Base-by-base conservation (phyloP, 2,329 filamentous ascomycete genomes). In the Trichophyton rubrum region DNA sequence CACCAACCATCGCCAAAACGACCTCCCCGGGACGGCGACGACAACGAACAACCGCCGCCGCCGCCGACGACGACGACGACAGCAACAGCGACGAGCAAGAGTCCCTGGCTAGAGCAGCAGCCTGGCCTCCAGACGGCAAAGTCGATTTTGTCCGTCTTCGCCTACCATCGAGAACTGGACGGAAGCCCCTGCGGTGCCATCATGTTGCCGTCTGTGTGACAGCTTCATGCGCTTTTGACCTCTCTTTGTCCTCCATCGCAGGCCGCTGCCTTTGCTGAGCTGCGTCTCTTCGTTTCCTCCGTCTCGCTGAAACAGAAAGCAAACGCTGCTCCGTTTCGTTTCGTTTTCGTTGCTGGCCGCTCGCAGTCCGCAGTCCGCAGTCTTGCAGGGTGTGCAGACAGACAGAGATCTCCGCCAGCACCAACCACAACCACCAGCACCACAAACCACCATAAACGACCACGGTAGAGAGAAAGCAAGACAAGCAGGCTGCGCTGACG, bases 121-220 rank as follows among this genome's bases (percentile, higher is more conserved):
- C 6, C 6, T 1, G 27, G 27, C 27, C 27, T 30, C 27, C 27
- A 30, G 43, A 45, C 43, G 8, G 43, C 20, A 47, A n/a, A n/a
- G 43, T n/a, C 40, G n/a, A 43, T 40, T 40, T 43, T n/a, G 13
- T 38, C 53, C 53, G n/a, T 30, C 53, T 56, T 40, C 40, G 15
- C 11, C 55, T 13, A 13, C 4, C 38, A 58, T 43, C 35, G 24
- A 33, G 17, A 17, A 24, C 27, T 13, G 20, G 30, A 57, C 30
- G 55, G 55, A 57, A 24, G 13, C 30, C 62, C 62, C 61, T 63
- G 61, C 59, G 30, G 62, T 65, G 63, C 63, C 64, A 65, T 62
- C 65, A 64, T 64, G 65, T 63, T 65, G 62, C 63, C 64, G 63
- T 65, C 61, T 60, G 64, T 65, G 64, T 65, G 63, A 65, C 65